Evolutionary conservation across 129 eudicot genomes (phyloP), one percentile per base, ranked within the genome.

Genomic region (Mikania micrantha): DNA sequence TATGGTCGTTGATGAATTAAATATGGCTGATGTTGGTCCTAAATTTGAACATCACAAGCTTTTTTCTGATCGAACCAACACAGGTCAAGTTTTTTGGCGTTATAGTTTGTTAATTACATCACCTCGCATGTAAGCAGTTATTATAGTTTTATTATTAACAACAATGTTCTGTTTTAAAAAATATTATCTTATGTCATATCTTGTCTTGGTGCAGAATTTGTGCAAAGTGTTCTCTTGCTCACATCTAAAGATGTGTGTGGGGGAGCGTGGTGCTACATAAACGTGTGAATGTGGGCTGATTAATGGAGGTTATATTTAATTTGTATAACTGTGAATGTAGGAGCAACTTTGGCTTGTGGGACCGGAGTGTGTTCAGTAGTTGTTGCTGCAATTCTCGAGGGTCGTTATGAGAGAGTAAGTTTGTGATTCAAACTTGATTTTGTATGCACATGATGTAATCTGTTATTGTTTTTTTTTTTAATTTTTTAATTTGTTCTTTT

Each of bases 331-430:
- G 19, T 40, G 45, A 49, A 19, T 71, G 29, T 69, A 93, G 96
- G 99, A 78, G 96, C 95, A 6, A 93, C 98, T 29, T 81, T 93
- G 79, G 98, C 98, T 39, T 93, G 98, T 79, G 98, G 98, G 75
- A 93, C 98, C 10, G 98, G 98, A 78, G 96, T 96, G 17, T 93
- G 98, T 56, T 96, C 98, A 1, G 82, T 79, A 20, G 98, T 86
- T 56, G 96, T 93, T 82, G 98, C 98, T 53, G 96, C 96, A 72
- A 95, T 93, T 27, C 95, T 93, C 7, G 96, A 93, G 83, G 98
- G 95, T 59, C 88, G 81, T 74, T 84, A 96, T 47, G 95, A 70
- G 5, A 82, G 98, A 82, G 98, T 93, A 77, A 74, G 96, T 45
- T 67, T 49, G 9, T 47, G 4, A 8, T 49, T 52, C 47, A 15